A percentile compares a stretch with the other conserved stretches of the same genome.
Evolutionary conservation across 78 protist genomes (phyloP).

Genomic region (Acrasis kona): DNA sequence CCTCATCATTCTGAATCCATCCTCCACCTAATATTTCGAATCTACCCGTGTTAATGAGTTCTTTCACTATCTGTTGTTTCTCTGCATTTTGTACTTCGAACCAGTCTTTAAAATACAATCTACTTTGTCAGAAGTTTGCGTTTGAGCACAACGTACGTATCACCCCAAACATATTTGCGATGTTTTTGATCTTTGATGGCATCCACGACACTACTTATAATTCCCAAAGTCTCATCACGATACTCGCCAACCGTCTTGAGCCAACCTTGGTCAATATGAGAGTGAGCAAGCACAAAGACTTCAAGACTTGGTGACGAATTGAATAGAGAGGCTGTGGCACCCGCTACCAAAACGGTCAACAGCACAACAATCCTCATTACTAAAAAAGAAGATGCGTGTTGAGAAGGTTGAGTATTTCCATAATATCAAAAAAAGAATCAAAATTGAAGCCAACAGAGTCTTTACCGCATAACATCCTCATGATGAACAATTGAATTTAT

Average conservation of each 20-base stretch:
- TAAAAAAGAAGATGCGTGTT: no score
- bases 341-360: no score
- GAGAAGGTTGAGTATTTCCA: no score
- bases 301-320: constrained; percentile 2
- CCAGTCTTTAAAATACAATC: constrained; percentile 62
- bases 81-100: constrained; percentile 51
- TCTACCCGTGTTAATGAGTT: constrained; percentile 9
- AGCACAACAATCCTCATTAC: no score
- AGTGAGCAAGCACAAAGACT: constrained; percentile 26
- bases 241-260: constrained; percentile 78
- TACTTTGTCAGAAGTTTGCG: constrained; percentile 70
- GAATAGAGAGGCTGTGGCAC: no score
- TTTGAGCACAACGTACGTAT: constrained; percentile 50
- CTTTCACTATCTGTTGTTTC: constrained; percentile 20
- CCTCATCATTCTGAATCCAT: constrained; percentile 75
- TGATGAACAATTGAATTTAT: no score
- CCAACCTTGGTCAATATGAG: constrained; percentile 80
- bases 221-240: constrained; percentile 49
- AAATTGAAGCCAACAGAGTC: no score
- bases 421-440: no score
- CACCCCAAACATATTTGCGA: constrained; percentile 30
- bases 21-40: constrained; percentile 45
- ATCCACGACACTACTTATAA: constrained; percentile 19
- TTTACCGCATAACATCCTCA: no score
- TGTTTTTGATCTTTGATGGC: constrained; percentile 57